phyloP scores from a whole-genome alignment of 148 eudicot genomes.

The Pouteria glomerata region DNA sequence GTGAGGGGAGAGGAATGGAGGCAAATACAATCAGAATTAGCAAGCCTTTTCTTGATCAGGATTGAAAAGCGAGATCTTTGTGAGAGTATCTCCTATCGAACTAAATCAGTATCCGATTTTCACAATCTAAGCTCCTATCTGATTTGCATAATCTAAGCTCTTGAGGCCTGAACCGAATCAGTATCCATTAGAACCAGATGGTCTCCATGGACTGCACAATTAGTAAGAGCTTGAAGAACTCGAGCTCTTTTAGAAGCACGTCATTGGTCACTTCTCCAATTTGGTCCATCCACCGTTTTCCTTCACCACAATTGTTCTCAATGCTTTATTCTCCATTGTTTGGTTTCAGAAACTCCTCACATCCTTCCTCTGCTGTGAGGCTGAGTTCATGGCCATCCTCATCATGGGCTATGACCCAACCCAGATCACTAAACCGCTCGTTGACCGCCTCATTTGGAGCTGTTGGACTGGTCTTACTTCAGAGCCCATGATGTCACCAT shows the following conservation, averaged over 20 bases:
- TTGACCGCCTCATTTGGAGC: constrained; percentile 63
- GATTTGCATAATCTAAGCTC: too few relatives aligned
- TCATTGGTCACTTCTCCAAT: constrained; percentile 57
- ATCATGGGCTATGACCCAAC: constrained; percentile 61
- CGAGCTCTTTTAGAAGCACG: constrained; percentile 57
- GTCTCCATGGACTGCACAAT: constrained; percentile 48
- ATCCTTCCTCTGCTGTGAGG: constrained; percentile 72
- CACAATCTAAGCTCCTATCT: too few relatives aligned
- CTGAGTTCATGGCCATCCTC: constrained; percentile 72
- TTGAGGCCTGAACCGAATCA: constrained; percentile 71
- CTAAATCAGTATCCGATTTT: too few relatives aligned
- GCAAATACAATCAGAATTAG: too few relatives aligned
- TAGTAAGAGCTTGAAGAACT: constrained; percentile 53
- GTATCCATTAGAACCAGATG: constrained; percentile 81
- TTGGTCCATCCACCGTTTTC: constrained; percentile 22
- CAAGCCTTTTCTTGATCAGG: too few relatives aligned
- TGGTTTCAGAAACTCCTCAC: constrained; percentile 76
- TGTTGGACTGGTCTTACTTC: constrained; percentile 58
- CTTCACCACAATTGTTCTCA: background rate
- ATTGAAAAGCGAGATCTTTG: too few relatives aligned
- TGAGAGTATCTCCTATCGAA: too few relatives aligned
- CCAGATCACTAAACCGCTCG: constrained; percentile 58
- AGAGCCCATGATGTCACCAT: constrained; percentile 74
- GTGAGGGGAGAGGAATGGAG: too few relatives aligned
- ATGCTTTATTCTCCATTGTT: constrained; percentile 49